These are phyloP conservation scores for Melaleuca alternifolia DNA, from an alignment of 345 rosid species.

Conservation along the genomic window DNA sequence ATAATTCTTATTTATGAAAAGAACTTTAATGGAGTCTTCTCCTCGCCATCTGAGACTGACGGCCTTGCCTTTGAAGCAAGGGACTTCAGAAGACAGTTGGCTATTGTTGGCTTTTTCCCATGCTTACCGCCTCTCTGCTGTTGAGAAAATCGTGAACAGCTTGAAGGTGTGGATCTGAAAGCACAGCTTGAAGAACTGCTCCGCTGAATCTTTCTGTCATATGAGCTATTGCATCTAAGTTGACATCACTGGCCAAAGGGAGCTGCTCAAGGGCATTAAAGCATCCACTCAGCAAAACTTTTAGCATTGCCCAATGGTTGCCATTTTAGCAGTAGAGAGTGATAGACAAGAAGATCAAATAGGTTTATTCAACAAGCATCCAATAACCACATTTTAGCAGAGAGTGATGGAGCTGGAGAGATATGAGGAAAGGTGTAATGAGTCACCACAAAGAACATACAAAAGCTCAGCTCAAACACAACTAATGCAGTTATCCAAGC, in stretches of 20 bases:
- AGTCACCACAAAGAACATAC: too few relatives aligned
- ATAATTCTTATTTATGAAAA: too few relatives aligned
- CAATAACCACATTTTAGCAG: background rate
- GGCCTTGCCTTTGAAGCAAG: conserved; percentile 8
- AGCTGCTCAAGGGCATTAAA: background rate
- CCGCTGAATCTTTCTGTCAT: accelerated
- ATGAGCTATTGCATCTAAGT: background rate
- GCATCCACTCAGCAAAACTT: background rate
- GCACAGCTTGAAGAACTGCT: background rate
- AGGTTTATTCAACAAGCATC: too few relatives aligned
- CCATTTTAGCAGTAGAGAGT: background rate
- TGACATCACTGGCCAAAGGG: background rate
- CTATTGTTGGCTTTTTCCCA: background rate
- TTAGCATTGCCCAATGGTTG: background rate
- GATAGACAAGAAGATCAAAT: too few relatives aligned
- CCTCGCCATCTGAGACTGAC: conserved; percentile 71
- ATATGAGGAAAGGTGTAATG: too few relatives aligned
- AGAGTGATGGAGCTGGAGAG: too few relatives aligned
- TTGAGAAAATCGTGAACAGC: too few relatives aligned
- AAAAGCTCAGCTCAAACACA: too few relatives aligned
- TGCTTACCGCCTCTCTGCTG: background rate
- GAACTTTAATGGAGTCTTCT: conserved; percentile 40
- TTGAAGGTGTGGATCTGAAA: background rate
- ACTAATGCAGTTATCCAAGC: too few relatives aligned
- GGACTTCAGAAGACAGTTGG: background rate